These are phyloP conservation scores for Aquanectria penicillioides DNA, from an alignment of 2,329 filamentous ascomycete genomes.

Conservation along the genomic window DNA sequence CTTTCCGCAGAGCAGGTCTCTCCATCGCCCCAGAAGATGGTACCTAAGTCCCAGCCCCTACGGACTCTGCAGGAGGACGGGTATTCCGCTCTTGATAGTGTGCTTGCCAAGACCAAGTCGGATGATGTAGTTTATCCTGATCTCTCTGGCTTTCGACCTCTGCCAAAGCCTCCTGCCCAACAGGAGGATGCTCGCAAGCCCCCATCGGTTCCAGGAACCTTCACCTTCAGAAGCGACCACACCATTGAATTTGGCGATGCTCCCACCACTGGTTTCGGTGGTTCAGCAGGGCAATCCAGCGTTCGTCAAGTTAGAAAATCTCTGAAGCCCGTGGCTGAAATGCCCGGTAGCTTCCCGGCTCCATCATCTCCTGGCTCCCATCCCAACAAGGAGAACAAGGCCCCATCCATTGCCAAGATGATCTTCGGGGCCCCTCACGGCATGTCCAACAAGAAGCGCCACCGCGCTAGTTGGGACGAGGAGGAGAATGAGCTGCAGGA, in stretches of 20 bases:
- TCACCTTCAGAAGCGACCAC: constrained; percentile 73
- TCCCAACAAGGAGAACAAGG: constrained; percentile 66
- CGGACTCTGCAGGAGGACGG: constrained; percentile 34
- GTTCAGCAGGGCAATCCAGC: constrained; percentile 67
- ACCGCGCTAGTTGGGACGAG: constrained; percentile 66
- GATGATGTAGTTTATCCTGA: constrained; percentile 63
- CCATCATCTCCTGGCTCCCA: constrained; percentile 45
- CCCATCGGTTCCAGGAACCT: constrained; percentile 63
- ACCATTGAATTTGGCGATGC: constrained; percentile 67
- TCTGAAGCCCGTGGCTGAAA: constrained; percentile 52
- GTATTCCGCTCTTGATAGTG: constrained; percentile 44
- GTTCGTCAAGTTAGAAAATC: constrained; percentile 69
- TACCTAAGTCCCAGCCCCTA: constrained; percentile 54
- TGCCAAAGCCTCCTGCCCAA: constrained; percentile 38
- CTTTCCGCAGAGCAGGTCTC: constrained; percentile 55
- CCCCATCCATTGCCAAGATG: constrained; percentile 49
- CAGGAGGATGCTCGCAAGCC: constrained; percentile 39
- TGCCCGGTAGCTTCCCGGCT: constrained; percentile 67
- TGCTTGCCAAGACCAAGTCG: constrained; percentile 38
- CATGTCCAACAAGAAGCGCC: constrained; percentile 73
- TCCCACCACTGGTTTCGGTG: constrained; percentile 64
- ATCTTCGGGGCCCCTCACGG: constrained; percentile 66
- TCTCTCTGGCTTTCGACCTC: constrained; percentile 54
- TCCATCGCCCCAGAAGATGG: constrained; percentile 66
- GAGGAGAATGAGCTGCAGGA: constrained; percentile 63